Base-by-base conservation (phyloP, 1,139 yeast genomes). In the Sugiyamaella xylanicola region DNA sequence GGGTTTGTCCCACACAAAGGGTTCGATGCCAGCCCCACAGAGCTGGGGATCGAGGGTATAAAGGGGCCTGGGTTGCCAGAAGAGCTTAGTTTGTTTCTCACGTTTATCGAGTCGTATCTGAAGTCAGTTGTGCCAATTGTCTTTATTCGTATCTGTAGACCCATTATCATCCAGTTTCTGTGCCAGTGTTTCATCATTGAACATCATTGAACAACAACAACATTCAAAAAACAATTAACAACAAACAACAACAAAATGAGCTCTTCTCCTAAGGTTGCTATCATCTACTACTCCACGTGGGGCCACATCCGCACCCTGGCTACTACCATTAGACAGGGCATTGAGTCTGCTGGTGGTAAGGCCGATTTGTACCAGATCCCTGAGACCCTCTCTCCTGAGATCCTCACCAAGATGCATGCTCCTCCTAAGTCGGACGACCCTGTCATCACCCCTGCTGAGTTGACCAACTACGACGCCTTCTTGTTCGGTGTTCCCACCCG, bases 401-500 rank as follows among this genome's bases (percentile, higher is more conserved):
- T 86, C 16, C 77, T 89, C 64, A 69, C 69, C 37, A 66, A 72
- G 65, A 70, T 89, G 78, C 82, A 83, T 65, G 92, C 93, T 59
- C 86, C 90, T 59, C 77, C 83, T 40, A 85, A 80, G 70, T 80
- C 87, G 62, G 79, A 81, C 63, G 83, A 79, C 73, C 95, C 95
- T 70, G 77, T 83, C 70, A 88, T 89, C 53, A 76, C 87, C 15
- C 68, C 74, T 20, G 85, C 79, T n/a, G 80, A 83, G 39, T 77
- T 88, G 65, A 72, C 74, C 32, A 72, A 79, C 63, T 87, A 85
- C 75, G 95, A 88, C 68, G 91, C 86, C 52, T 83, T 86, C 76
- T 63, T 88, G 63, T 86, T 88, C 60, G 96, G 96, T 71, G 73
- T 87, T 62, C 93, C 95, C 69, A 87, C 95, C 59, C 83, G 96